Conservation (phyloP, 2,329 filamentous ascomycete species). For the Phialophora verrucosa region DNA sequence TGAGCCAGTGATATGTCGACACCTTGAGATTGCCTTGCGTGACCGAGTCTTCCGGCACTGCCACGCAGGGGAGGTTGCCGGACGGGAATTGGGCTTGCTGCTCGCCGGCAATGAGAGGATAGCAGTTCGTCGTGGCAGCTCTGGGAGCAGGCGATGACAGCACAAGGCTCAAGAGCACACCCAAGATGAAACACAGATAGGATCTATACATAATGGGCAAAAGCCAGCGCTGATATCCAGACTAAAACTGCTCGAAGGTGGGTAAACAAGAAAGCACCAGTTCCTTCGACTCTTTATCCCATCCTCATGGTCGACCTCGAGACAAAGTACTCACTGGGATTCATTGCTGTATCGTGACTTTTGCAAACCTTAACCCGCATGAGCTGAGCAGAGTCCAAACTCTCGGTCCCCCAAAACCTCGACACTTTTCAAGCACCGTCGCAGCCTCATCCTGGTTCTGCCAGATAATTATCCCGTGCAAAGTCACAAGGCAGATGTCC, state of each 20-base stretch:
- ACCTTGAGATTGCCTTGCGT: constrained; percentile 8
- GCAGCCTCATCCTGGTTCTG: not conserved
- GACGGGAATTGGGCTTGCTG: not conserved
- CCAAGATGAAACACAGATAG: not conserved
- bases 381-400: not conserved
- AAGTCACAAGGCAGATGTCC: not conserved
- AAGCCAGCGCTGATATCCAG: not conserved
- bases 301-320: not conserved
- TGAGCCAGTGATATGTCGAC: constrained; percentile 1
- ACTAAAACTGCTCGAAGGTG: not conserved
- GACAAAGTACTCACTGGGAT: not conserved
- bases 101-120: not conserved
- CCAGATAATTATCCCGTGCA: not conserved
- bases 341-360: not conserved
- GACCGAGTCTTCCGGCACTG: not conserved
- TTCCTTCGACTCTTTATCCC: not conserved
- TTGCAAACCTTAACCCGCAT: not conserved
- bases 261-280: not conserved
- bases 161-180: not conserved
- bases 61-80: constrained; percentile 2
- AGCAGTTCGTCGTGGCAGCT: constrained; percentile 1
- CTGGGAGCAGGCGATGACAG: not conserved
- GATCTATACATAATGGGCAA: not conserved
- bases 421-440: not conserved
- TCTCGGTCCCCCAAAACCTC: not conserved